Evolutionary conservation across 202 grass and related monocot species (phyloP), one percentile per base, ranked within the genome.

Genomic region (Eragrostis tef): DNA sequence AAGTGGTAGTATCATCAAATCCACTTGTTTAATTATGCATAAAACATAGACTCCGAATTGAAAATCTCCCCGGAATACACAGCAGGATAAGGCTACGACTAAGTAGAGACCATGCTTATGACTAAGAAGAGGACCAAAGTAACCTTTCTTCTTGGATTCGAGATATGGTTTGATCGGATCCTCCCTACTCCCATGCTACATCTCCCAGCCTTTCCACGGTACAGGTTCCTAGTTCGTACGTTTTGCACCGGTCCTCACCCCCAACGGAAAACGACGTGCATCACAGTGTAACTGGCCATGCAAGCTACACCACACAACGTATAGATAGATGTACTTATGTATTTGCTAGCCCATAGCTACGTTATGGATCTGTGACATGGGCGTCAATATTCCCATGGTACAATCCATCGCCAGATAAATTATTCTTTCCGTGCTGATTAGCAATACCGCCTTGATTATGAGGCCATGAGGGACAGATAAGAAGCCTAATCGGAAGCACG

Each of bases 121-220:
- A 63, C 13, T 16, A 29, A 31, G 20, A 24, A 7, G 20, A 51
- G n/a, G 62, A 80, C 63, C 70, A 71, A 54, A 70, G 48, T 65
- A 17, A 29, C 19, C n/a, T 81, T 60, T 81, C 8, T 77, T 45
- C 44, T 62, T 29, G 52, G 73, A 60, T 86, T 89, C 41, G 73
- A 78, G 67, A 82, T 89, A 82, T 82, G 78, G 74, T 59, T 54
- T 15, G 72, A 71, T 81, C 11, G 61, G 64, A 85, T 80, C 22
- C 75, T 68, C 2, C 8, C 75, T 53, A 74, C 41, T 45, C 79
- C 61, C 78, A 70, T 70, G 53, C 26, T 51, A 45, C 31, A 16
- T 44, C 44, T 56, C 16, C 1, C 39, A 67, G 56, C 27, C 66
- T 67, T 87, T 87, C 48, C 63, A 67, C 21, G 20, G 47, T 25